phyloP scores from a whole-genome alignment of 1,284 basidiomycete genomes.

The Rhodotorula glutinis region DNA sequence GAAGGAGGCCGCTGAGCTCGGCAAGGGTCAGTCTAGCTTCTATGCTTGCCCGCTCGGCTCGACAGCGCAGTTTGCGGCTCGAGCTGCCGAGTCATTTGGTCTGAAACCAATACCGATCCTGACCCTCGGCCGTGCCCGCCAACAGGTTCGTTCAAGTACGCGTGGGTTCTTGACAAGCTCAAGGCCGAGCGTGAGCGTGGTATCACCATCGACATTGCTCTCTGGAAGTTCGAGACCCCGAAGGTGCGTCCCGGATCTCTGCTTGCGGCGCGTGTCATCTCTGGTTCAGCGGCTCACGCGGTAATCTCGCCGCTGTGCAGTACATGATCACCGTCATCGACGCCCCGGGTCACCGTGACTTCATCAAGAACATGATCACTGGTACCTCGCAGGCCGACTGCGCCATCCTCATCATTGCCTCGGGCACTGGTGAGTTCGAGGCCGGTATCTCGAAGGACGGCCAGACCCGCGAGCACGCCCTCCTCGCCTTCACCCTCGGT shows the following conservation, averaged over 20 bases:
- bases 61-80: no score
- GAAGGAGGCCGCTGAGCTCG: conserved; percentile 99
- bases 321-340: conserved; percentile 75
- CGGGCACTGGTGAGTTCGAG: conserved; percentile 99
- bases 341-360: conserved; percentile 99
- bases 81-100: not conserved
- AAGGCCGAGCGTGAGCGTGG: conserved; percentile 99
- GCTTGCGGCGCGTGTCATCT: no score
- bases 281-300: no score
- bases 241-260: conserved; percentile 62
- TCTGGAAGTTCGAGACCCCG: conserved; percentile 99
- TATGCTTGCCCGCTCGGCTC: no score
- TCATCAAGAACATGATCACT: conserved; percentile 99
- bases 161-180: conserved; percentile 99
- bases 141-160: conserved; percentile 55
- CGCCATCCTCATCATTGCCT: conserved; percentile 98
- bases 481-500: conserved; percentile 99
- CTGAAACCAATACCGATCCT: not conserved
- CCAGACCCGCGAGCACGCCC: conserved; percentile 99
- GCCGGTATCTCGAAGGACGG: conserved; percentile 99
- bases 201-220: conserved; percentile 99
- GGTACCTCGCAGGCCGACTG: conserved; percentile 98
- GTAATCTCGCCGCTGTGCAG: conserved; percentile 49
- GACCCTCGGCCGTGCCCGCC: not conserved
- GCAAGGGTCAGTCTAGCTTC: conserved; percentile 81